Base-by-base conservation (phyloP, 2,329 filamentous ascomycete species). In the Stachybotrys elegans region DNA sequence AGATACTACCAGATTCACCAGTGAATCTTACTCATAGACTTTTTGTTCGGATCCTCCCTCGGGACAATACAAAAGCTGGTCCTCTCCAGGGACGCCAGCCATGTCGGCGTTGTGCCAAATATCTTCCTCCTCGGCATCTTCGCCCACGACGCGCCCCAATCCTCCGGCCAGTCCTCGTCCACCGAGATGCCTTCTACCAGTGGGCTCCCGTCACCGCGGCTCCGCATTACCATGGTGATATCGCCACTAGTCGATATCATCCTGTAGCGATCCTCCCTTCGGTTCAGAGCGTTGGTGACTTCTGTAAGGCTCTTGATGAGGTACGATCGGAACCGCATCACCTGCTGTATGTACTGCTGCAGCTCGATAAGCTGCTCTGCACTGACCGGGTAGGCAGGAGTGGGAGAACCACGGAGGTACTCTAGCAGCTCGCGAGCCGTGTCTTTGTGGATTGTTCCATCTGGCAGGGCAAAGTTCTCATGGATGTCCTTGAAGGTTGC, bases 191-290 rank as follows among this genome's bases (percentile, higher is more conserved):
- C 42, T 6, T 55, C 52, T 0, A 41, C 34, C 5, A 62, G 42
- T 1, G 54, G 52, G 21, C 58, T 62, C 6, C 53, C 48, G 5
- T 47, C 36, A 2, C 58, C 53, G 3, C 22, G 40, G 37, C 51
- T 58, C 36, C 49, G 53, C 53, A 54, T 55, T 11, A 55, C 20
- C 1, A 5, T 9, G 0, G 43, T 31, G 1, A 41, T 22, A 12
- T 45, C 42, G 17, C 22, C 47, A 6, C 25, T 16, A 2, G 38
- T 13, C 2, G 34, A 21, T 4, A 16, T 20, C 22, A 34, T 7
- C 6, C 22, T n/a, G 25, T 44, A 34, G 9, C 49, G 42, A 12
- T 39, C 43, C 9, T 43, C 27, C 12, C 48, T 45, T 5, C 49
- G 23, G 22, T 46, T 48, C 1, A 45, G 36, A 6, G 31, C 17